Evolutionary conservation across 2,329 filamentous ascomycete genomes (phyloP), one percentile per base, ranked within the genome.

Genomic region (Penicillium sp.): DNA sequence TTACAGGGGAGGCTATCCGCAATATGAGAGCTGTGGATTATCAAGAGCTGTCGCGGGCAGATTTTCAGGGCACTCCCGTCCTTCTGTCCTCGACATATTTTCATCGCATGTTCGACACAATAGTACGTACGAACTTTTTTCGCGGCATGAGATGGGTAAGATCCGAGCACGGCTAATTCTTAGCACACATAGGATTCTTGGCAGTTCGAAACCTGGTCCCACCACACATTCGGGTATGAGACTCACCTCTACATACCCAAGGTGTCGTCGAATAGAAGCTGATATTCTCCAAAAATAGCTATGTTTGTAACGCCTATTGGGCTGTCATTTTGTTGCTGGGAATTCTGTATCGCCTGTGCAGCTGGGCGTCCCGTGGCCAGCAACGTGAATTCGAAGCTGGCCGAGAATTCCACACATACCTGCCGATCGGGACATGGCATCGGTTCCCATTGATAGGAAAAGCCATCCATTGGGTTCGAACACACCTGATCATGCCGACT

Each of bases 401-500:
- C 19, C 1, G 57, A 28, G 53, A 49, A 57, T 35, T 49, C 11
- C 37, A 57, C 54, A 49, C 53, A 35, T 35, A 53, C 25, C 22
- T 60, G 59, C 8, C 55, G 65, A 22, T 45, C 19, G 28, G 14
- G n/a, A 13, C 35, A 1, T 57, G 59, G 30, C 26, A 43, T 46
- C 7, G 25, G 13, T 37, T 52, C 0, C 57, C 61, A 10, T 55
- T 52, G 42, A 5, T 57, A 7, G 53, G 59, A 13, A 43, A 37
- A 16, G 28, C 63, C 8, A 64, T 71, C 57, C 67, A 74, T 37
- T 79, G 75, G 74, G 25, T 77, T 3, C 66, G 75, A 26, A 74
- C 71, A 1, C 68, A 80, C 65, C 51, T 84, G 10, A 73, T 80
- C 8, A 69, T 80, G 10, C 79, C 82, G 4, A 75, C 79, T 1